A percentile compares a stretch with the other conserved stretches of the same genome.
Conservation (phyloP, 441 rosid species). For the Pelargonium australe region DNA sequence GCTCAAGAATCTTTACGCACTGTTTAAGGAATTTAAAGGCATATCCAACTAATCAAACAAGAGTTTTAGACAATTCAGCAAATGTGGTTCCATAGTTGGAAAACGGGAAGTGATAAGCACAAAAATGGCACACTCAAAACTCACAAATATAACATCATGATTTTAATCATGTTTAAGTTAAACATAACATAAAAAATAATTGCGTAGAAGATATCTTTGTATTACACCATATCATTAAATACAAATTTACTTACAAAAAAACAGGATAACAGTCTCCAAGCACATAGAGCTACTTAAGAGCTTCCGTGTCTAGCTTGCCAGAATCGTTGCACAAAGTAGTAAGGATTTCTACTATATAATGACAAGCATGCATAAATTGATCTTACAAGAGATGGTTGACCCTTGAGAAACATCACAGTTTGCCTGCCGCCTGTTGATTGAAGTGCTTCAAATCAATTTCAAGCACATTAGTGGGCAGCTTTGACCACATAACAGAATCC, state of each 20-base stretch:
- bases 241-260: conserved; percentile 17
- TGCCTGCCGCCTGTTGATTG: conserved; percentile 25
- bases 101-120: neutral
- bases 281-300: conserved; percentile 3
- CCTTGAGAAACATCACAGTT: conserved; percentile 23
- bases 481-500: conserved; percentile 45
- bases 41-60: neutral
- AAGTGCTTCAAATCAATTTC: conserved; percentile 32
- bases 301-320: neutral
- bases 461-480: conserved; percentile 44
- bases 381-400: conserved; percentile 11
- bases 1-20: too few species aligned
- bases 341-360: conserved; percentile 8
- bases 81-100: neutral
- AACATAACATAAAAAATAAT: neutral
- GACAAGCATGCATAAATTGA: neutral
- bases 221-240: conserved; percentile 6
- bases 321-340: neutral
- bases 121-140: neutral
- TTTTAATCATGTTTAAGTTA: neutral
- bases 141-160: neutral
- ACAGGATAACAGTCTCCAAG: conserved; percentile 5
- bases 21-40: neutral
- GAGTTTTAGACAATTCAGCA: neutral
- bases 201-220: neutral